phyloP scores from a whole-genome alignment of 2,329 filamentous ascomycete genomes.

The Fusarium sp. region DNA sequence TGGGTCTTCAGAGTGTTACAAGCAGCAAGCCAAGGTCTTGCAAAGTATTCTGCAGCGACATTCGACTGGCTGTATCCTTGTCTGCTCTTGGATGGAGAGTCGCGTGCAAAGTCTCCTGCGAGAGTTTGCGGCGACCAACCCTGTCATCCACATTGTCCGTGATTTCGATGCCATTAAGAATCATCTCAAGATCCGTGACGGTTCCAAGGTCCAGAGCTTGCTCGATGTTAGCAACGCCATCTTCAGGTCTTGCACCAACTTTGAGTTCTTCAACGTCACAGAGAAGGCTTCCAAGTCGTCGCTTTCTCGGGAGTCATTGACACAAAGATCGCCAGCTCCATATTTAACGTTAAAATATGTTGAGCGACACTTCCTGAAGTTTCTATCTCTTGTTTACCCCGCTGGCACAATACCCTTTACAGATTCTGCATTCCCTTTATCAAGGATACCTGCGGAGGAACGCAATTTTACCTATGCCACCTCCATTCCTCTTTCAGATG shows the following conservation, averaged over 20 bases:
- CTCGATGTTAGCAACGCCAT: constrained; percentile 65
- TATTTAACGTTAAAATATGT: constrained; percentile 74
- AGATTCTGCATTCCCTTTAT: constrained; percentile 72
- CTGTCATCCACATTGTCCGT: constrained; percentile 75
- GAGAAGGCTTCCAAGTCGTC: constrained; percentile 55
- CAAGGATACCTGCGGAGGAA: constrained; percentile 67
- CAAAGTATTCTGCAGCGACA: constrained; percentile 68
- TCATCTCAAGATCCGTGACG: constrained; percentile 66
- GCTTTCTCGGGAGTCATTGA: constrained; percentile 36
- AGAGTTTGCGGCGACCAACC: constrained; percentile 70
- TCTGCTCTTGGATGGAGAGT: constrained; percentile 77
- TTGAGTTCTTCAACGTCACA: constrained; percentile 80
- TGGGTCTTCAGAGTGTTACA: constrained; percentile 69
- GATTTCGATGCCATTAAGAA: constrained; percentile 71
- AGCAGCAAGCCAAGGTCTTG: constrained; percentile 70
- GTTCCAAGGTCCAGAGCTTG: constrained; percentile 65
- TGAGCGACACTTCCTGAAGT: constrained; percentile 75
- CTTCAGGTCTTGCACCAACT: constrained; percentile 73
- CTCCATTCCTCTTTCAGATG: constrained; percentile 65
- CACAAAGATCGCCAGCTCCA: constrained; percentile 57
- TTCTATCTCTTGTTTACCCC: constrained; percentile 69
- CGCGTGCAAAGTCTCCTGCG: constrained; percentile 68
- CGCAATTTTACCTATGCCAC: constrained; percentile 74
- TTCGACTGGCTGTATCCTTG: constrained; percentile 70
- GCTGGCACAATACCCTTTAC: constrained; percentile 64